Base-by-base conservation (phyloP, 208 protist genomes). In the Naegleria lovaniensis region DNA sequence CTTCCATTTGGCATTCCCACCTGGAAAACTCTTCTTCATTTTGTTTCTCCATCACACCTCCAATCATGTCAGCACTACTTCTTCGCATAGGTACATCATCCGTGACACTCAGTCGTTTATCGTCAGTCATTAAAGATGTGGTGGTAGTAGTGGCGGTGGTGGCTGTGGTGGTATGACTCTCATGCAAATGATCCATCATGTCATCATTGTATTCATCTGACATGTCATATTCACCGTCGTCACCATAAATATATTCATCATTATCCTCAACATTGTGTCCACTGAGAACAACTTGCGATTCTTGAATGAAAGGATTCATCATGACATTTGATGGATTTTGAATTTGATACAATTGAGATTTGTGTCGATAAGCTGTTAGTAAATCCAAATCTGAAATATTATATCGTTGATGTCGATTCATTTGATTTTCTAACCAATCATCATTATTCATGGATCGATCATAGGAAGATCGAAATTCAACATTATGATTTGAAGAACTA, bases 361-460 rank as follows among this genome's bases (percentile, higher is more conserved):
- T 79, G n/a, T 36, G 29, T 36, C 67, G 13, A 79, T 79, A 79
- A 36, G 67, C 67, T 15, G 67, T 79, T 9, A 79, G n/a, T 79
- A 79, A 79, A 79, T 79, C 67, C 29, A 79, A 79, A 36, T 79
- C 67, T 79, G 67, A 79, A 79, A 79, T 79, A 33, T 79, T 79
- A 79, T 79, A 79, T 36, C 67, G 13, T 79, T 79, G 67, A 79
- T 79, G 67, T 79, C 67, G 25, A 36, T 79, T 79, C 67, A 79
- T 79, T 36, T 36, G 16, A 79, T 11, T 13, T 79, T 79, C 67
- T 36, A 79, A 33, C 16, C 29, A 79, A 79, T 79, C 67, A 36
- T 79, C 67, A 36, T 79, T 79, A 79, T 36, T 79, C 29, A 79
- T 36, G 7, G 16, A 36, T n/a, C 13, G 58, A 75, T 75, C 58